These are phyloP conservation scores for Marchantia paleacea DNA, from an alignment of 225 moss, liverwort and hornwort species.

Conservation along the genomic window DNA sequence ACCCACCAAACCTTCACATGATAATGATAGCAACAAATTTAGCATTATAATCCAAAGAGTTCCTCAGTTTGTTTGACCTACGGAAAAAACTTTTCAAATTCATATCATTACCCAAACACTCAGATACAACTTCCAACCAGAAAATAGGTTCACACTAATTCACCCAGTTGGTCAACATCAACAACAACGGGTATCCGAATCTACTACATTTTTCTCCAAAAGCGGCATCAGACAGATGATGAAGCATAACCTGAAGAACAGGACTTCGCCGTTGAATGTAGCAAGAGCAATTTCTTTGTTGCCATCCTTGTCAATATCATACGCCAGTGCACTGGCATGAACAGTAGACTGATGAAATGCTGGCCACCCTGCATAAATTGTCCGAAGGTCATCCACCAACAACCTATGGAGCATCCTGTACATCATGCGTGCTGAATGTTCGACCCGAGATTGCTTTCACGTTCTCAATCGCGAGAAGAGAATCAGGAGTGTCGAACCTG, in stretches of 20 bases:
- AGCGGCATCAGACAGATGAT: not conserved
- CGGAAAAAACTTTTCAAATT: not conserved
- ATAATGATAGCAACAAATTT: conserved; percentile 1
- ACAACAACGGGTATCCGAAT: not conserved
- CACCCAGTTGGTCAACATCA: not conserved
- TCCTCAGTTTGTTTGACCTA: not conserved
- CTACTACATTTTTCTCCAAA: not conserved
- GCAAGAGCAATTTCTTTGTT: conserved; percentile 82
- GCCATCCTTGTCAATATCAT: conserved; percentile 98
- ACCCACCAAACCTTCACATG: conserved; percentile 72
- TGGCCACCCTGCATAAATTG: conserved; percentile 69
- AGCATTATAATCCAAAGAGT: not conserved
- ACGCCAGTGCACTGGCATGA: conserved; percentile 84
- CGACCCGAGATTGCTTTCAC: too few species aligned
- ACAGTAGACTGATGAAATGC: conserved; percentile 88
- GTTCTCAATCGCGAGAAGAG: too few species aligned
- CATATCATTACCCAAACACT: not conserved
- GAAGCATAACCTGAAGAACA: conserved; percentile 67
- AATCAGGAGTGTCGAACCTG: too few species aligned
- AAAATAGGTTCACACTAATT: not conserved
- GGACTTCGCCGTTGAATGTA: conserved; percentile 93
- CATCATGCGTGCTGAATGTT: too few species aligned
- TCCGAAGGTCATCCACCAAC: not conserved
- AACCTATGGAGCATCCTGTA: not conserved
- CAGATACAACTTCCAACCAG: not conserved